A percentile compares a stretch with the other conserved stretches of the same genome.
These are phyloP conservation scores for Penstemon barbatus DNA, from an alignment of 257 asterid species.

Conservation along the genomic window DNA sequence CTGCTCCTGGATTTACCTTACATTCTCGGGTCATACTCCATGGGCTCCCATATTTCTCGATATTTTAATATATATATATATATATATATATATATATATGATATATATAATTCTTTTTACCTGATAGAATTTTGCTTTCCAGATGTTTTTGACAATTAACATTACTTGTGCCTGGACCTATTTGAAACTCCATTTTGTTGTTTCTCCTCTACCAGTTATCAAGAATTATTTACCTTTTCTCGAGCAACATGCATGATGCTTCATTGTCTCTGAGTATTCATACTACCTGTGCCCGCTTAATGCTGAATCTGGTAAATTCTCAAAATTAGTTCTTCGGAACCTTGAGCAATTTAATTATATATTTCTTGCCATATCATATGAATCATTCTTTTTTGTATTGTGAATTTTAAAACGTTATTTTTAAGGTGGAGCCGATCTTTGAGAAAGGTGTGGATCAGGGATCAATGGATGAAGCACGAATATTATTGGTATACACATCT, in stretches of 20 bases:
- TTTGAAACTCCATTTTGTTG: constrained; percentile 16
- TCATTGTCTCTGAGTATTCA: constrained; percentile 96
- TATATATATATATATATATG: too few relatives aligned
- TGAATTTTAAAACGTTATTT: constrained; percentile 25
- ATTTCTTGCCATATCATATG: background rate
- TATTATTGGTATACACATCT: constrained; percentile 63
- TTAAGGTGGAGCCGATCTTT: constrained; percentile 93
- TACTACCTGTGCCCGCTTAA: constrained; percentile 98
- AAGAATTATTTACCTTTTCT: constrained; percentile 90
- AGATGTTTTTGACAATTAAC: constrained; percentile 10
- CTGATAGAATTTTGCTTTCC: background rate
- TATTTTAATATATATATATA: too few relatives aligned
- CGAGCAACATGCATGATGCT: constrained; percentile 99
- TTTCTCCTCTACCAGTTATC: constrained; percentile 65
- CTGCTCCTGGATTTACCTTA: constrained; percentile 9
- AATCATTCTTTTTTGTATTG: constrained; percentile 1
- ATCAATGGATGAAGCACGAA: constrained; percentile 95
- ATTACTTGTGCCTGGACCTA: constrained; percentile 2
- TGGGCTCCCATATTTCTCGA: background rate
- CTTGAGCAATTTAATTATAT: constrained; percentile 9
- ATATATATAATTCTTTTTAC: background rate
- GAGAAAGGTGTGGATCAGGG: constrained; percentile 95
- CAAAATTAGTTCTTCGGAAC: constrained; percentile 10
- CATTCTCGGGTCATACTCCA: constrained; percentile 10
- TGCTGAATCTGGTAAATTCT: constrained; percentile 89